phyloP scores from a whole-genome alignment of 1,139 yeast genomes.

The Candida labiduridarum region DNA sequence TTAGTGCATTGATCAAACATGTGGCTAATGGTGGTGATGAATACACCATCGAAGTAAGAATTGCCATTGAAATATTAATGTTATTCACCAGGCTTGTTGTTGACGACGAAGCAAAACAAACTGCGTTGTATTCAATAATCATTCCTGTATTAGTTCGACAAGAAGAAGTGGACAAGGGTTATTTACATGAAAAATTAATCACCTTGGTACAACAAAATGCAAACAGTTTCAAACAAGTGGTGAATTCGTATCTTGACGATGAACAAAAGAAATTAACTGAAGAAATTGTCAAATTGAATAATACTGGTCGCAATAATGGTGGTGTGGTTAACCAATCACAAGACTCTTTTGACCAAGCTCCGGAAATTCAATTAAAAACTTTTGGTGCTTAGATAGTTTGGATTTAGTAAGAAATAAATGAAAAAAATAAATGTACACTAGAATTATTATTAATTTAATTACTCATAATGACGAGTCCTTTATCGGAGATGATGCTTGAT shows the following conservation, averaged over 20 bases:
- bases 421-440: background rate
- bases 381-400: conserved; percentile 23
- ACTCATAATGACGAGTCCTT: background rate
- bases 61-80: conserved; percentile 58
- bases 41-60: conserved; percentile 31
- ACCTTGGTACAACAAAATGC: conserved; percentile 53
- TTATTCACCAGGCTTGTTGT: conserved; percentile 42
- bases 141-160: conserved; percentile 53
- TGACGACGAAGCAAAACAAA: conserved; percentile 31
- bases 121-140: conserved; percentile 42
- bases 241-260: conserved; percentile 36
- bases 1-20: conserved; percentile 28
- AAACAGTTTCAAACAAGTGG: conserved; percentile 54
- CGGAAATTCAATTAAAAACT: conserved; percentile 38
- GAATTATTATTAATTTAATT: background rate
- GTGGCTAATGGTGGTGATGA: conserved; percentile 19
- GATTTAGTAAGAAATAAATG: background rate
- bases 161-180: conserved; percentile 30
- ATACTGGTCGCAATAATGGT: conserved; percentile 8
- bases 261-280: conserved; percentile 45
- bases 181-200: conserved; percentile 54
- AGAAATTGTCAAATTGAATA: conserved; percentile 34
- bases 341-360: conserved; percentile 19
- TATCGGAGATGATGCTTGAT: background rate
- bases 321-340: conserved; percentile 5